Evolutionary conservation across 108 stramenopile genomes (phyloP), one percentile per base, ranked within the genome.

Genomic region (Nannochloropsis granulata): DNA sequence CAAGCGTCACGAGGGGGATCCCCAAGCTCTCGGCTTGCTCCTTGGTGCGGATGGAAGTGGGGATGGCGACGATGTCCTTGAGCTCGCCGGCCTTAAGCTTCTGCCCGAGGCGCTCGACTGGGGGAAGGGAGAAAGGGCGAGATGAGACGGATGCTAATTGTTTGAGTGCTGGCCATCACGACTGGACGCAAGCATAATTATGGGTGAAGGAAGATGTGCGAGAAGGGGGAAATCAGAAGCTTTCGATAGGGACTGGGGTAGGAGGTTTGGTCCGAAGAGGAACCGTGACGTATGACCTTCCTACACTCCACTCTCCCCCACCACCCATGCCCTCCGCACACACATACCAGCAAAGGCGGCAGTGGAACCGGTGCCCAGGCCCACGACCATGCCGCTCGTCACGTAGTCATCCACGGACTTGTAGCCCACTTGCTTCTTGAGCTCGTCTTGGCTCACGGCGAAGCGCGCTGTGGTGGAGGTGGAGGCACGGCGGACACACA

Each of bases 321-420:
- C 16, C 2, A 71, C 56, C 56, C n/a, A 71, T n/a, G n/a, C 21
- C 56, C 56, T 71, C 56, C 56, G 21, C 24, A 80, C 13, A 13
- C 5, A 43, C 10, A 81, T 84, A 83, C 86, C 86, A 44, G 96
- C 99, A 87, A 93, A 98, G 85, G 96, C 97, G 21, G 97, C 96
- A 26, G 99, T 99, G 82, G 96, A 97, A 44, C 99, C 99, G 78
- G 97, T 97, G 86, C 99, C 99, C 45, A 99, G 92, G n/a, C 99
- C 99, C 82, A 99, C 96, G 23, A 96, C 95, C 99, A 98, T 98
- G 24, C 98, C 99, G 43, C 84, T 84, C 25, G 45, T 46, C 42
- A 92, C 92, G 85, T 91, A 91, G 88, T 92, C 92, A 44, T 92
- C 92, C 26, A 92, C 90, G 24, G 91, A 90, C 81, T 89, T 89